Conservation (phyloP, 352 stramenopile species). For the Pythium grandisporangium region DNA sequence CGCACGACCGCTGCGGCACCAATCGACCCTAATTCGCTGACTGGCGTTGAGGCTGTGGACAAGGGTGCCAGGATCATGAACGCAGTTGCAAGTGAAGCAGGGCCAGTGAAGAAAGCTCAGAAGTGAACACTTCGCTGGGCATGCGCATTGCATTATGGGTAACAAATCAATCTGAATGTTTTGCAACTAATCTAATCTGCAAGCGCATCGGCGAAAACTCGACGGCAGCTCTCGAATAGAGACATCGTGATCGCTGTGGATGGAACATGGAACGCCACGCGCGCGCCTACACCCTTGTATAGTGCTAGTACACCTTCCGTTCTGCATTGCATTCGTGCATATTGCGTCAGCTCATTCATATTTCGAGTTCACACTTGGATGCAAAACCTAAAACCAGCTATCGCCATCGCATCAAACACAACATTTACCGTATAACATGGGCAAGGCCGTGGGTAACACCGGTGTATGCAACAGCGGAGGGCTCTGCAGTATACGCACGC, state of each 20-base stretch:
- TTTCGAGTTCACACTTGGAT: too few relatives aligned
- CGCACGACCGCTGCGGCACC: background rate
- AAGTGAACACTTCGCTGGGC: too few relatives aligned
- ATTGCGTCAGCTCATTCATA: too few relatives aligned
- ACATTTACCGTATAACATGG: conserved; percentile 53
- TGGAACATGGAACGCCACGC: conserved; percentile 93
- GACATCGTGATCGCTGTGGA: conserved; percentile 97
- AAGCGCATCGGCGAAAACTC: conserved; percentile 38
- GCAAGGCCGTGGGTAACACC: conserved; percentile 85
- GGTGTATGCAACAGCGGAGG: conserved; percentile 24
- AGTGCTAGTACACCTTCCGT: conserved; percentile 85
- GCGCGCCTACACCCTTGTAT: conserved; percentile 92
- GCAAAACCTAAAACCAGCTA: too few relatives aligned
- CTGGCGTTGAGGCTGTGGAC: conserved; percentile 3
- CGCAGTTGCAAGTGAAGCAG: background rate
- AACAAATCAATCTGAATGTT: too few relatives aligned
- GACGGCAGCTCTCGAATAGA: conserved; percentile 89
- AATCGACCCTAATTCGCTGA: conserved; percentile 5
- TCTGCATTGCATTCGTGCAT: conserved; percentile 39
- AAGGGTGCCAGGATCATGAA: conserved; percentile 9
- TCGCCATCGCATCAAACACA: background rate
- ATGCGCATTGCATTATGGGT: too few relatives aligned
- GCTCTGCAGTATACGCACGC: conserved; percentile 28
- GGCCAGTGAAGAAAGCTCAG: conserved; percentile 6
- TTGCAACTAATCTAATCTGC: conserved; percentile 21